Evolutionary conservation across 495 filamentous ascomycete species (phyloP), one percentile per base, ranked within the genome.

Genomic region (Talaromyces borbonicus): DNA sequence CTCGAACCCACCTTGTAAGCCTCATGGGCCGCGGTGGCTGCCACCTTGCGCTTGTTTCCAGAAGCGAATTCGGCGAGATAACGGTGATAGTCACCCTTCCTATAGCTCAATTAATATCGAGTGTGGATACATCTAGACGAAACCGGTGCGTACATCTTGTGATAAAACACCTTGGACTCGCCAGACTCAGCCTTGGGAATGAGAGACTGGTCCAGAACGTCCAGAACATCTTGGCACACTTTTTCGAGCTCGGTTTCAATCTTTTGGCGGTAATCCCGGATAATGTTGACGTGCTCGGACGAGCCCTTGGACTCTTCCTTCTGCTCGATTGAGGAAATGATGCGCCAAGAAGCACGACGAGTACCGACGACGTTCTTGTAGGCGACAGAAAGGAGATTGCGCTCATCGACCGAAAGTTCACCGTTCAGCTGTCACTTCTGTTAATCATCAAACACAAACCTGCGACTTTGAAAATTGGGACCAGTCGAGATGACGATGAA

Each of bases 341-440:
- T 97, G 72, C 92, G 84, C 92, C 92, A 98, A 52, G 89, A 95
- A 58, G 92, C 93, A 79, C 93, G 92, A 67, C 92, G 87, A 56
- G 92, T 95, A 57, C 92, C 92, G 54, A 98, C 90, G 46, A 98
- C 92, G 69, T 98, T 98, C 85, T 98, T 98, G 83, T 98, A 98
- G 55, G 92, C 92, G 59, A 98, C 92, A 46, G 89, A 95, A 37
- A 98, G 81, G 36, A 98, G 86, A 75, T 99, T 99, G 68, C 92
- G 88, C 79, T 99, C 92, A 68, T 99, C 92, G 54, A 97, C 93
- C 49, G 84, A 85, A 60, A 99, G 85, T 49, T 73, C 69, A 56
- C 92, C 92, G 55, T 88, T 92, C 58, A 98, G 79, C 47, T 49
- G 22, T 35, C 8, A 23, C 11, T 23, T 23, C 11, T 35, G 31